Percentiles rank a stretch among this genome's conserved stretches.
Conservation (phyloP, 2,329 filamentous ascomycete genomes). For the Lachnellula subtilissima region DNA sequence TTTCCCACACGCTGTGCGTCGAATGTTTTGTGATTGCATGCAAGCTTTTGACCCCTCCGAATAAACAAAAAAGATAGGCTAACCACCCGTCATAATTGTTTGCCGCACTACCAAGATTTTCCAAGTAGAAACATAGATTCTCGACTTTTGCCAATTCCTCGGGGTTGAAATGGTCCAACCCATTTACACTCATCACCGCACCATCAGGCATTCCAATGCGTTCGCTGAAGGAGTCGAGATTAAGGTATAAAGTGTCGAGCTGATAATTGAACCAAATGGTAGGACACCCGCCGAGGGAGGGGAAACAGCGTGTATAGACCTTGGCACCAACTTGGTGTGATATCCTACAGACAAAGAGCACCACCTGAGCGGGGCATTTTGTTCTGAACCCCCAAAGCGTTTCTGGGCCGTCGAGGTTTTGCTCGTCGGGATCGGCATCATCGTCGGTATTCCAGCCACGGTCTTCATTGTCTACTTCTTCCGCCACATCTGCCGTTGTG, state of each 20-base stretch:
- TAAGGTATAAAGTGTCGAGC: too few species aligned
- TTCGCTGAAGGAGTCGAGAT: too few species aligned
- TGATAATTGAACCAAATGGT: too few species aligned
- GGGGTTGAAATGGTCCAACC: not conserved
- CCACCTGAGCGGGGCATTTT: too few species aligned
- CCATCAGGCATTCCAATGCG: not conserved
- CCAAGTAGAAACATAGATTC: not conserved
- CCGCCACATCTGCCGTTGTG: too few species aligned
- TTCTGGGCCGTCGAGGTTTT: too few species aligned
- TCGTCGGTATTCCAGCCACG: too few species aligned
- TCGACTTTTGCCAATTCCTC: not conserved
- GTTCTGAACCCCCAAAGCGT: too few species aligned
- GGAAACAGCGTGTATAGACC: not conserved
- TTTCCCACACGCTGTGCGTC: not conserved
- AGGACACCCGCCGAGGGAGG: too few species aligned
- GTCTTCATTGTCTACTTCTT: too few species aligned
- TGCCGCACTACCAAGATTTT: not conserved
- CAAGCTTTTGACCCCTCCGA: not conserved
- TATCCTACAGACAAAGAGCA: not conserved
- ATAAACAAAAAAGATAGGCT: not conserved
- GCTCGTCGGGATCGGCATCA: too few species aligned
- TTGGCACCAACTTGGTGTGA: not conserved
- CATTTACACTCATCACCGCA: not conserved
- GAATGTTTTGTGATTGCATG: not conserved
- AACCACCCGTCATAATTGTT: not conserved